Base-by-base conservation (phyloP, 805 yeast genomes). In the Lipomyces oligophaga region DNA sequence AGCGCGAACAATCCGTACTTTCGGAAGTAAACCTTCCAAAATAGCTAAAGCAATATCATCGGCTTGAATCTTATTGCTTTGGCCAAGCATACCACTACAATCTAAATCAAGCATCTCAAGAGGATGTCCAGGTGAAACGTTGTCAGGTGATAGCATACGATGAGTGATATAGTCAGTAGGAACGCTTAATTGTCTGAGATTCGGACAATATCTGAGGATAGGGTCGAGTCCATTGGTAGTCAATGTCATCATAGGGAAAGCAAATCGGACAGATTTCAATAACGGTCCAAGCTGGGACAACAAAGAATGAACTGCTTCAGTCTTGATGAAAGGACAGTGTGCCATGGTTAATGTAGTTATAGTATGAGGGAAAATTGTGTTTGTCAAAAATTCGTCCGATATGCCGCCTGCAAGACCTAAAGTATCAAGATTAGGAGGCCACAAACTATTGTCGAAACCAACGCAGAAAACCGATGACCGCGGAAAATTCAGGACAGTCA, bases 331-430 rank as follows among this genome's bases (percentile, higher is more conserved):
- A 0, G 97, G 97, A 67, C 97, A 90, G 63, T 86, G 95, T 0
- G 95, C 83, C 60, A 90, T 74, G 55, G 86, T 89, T 39, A 90
- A 67, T 18, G 77, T 76, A 2, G 77, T 78, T 33, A 90, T 80
- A 1, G 89, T 76, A 1, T 61, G 36, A 0, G 97, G 97, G 61
- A 93, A 81, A n/a, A 67, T 62, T 1, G 93, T 79, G 26, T 75
- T 75, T 34, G 74, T 67, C 11, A 93, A 70, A 63, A 90, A 90
- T 37, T 79, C 83, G 59, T 88, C 84, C 1, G 95, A 78, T 3
- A 90, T 79, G 2, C 97, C 96, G 2, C 98, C 98, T 36, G 95
- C 81, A 2, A 90, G 69, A 42, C 90, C 79, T 34, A 90, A 67
- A 58, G 78, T 79, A 62, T 81, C 73, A 38, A 90, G 66, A 45